phyloP scores from a whole-genome alignment of 352 stramenopile species.

The Phytophthora macrochlamydospora region DNA sequence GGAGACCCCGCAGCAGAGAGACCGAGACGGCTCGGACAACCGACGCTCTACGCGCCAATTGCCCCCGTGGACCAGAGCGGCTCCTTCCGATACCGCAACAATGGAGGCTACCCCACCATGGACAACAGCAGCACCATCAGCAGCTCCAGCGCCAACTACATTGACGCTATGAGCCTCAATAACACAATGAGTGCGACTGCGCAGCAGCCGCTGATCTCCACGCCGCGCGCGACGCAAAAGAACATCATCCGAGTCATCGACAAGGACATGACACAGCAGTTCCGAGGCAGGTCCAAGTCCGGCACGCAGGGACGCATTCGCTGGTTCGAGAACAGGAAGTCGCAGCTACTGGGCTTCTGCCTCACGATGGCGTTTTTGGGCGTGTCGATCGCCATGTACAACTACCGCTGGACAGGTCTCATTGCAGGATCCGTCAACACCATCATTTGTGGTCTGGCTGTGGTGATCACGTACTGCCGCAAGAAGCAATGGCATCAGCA shows the following conservation, averaged over 20 bases:
- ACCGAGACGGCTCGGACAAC: constrained; percentile 36
- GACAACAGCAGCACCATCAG: constrained; percentile 57
- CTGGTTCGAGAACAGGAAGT: constrained; percentile 92
- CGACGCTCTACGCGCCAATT: constrained; percentile 41
- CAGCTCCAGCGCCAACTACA: constrained; percentile 43
- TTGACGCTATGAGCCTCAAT: constrained; percentile 38
- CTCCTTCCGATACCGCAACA: constrained; percentile 22
- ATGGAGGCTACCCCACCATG: constrained; percentile 18
- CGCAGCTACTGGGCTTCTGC: constrained; percentile 83
- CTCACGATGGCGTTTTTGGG: constrained; percentile 88
- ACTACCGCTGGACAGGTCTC: constrained; percentile 86
- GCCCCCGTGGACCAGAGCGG: constrained; percentile 30
- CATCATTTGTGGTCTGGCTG: constrained; percentile 85
- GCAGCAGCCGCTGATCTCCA: constrained; percentile 72
- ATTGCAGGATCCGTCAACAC: constrained; percentile 89
- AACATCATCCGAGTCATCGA: constrained; percentile 90
- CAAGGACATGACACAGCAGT: constrained; percentile 90
- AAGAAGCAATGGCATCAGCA: constrained; percentile 92
- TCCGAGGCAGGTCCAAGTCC: constrained; percentile 77
- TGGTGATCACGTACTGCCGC: constrained; percentile 86
- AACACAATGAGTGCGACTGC: constrained; percentile 53
- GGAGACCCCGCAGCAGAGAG: constrained; percentile 51
- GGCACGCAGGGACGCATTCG: constrained; percentile 73
- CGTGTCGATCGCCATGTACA: constrained; percentile 88
- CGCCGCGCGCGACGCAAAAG: constrained; percentile 58